Conservation (phyloP, 805 yeast species). For the Starmera dryadoides region DNA sequence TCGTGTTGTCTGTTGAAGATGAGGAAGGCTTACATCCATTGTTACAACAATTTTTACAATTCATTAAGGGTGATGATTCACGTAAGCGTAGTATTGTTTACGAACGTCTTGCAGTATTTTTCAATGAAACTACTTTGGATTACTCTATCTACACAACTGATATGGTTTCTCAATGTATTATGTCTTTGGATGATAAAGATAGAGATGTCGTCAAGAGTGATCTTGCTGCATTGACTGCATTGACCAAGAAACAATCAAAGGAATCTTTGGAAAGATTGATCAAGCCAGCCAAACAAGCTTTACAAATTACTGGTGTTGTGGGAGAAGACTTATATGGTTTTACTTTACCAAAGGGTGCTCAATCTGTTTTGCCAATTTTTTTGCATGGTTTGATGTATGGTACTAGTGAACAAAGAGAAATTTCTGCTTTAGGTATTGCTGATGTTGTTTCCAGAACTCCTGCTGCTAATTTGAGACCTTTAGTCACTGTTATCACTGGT, state of each 20-base stretch:
- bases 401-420: constrained; percentile 71
- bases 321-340: constrained; percentile 72
- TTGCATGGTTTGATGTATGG: constrained; percentile 96
- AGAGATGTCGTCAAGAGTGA: constrained; percentile 56
- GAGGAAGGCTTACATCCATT: constrained; percentile 80
- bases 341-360: constrained; percentile 70
- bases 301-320: constrained; percentile 53
- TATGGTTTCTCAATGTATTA: constrained; percentile 61
- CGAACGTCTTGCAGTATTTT: constrained; percentile 65
- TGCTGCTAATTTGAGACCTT: constrained; percentile 72
- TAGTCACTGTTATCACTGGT: constrained; percentile 91
- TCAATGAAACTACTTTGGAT: constrained; percentile 57
- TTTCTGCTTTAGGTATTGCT: constrained; percentile 83
- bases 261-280: constrained; percentile 71
- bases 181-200: constrained; percentile 66
- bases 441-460: constrained; percentile 82
- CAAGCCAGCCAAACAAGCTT: constrained; percentile 70
- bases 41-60: constrained; percentile 68
- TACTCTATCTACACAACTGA: constrained; percentile 70
- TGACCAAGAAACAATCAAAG: constrained; percentile 69
- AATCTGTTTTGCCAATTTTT: constrained; percentile 83
- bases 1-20: constrained; percentile 66
- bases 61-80: constrained; percentile 71
- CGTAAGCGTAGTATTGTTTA: constrained; percentile 56
- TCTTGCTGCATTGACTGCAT: constrained; percentile 53